Conservation (phyloP, 352 stramenopile genomes). For the Aphanomyces euteiches region DNA sequence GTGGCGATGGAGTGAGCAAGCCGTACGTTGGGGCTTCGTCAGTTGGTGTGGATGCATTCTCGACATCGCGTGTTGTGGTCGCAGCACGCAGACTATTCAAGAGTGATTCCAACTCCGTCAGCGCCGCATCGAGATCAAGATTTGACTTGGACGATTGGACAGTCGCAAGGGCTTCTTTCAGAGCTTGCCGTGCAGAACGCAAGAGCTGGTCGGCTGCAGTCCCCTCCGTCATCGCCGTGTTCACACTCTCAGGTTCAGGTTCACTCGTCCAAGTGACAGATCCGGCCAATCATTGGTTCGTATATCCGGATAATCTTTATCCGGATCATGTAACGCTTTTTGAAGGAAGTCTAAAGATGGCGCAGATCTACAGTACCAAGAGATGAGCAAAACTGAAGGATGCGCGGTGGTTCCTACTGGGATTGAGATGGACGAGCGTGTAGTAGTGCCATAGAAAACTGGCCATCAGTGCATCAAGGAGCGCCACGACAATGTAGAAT, state of each 20-base stretch:
- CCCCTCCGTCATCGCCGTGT: neutral
- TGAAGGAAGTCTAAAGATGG: neutral
- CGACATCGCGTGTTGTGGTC: no score
- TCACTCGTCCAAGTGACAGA: no score
- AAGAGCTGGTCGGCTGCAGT: neutral
- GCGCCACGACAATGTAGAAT: conserved; percentile 11
- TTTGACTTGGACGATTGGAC: neutral
- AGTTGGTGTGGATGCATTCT: no score
- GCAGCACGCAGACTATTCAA: neutral
- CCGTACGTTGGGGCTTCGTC: neutral
- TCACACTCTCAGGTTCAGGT: no score
- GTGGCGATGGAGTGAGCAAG: neutral
- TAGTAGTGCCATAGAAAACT: conserved; percentile 14
- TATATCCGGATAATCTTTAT: conserved; percentile 7
- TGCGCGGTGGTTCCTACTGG: neutral
- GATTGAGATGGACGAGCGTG: conserved; percentile 16
- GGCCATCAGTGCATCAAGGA: neutral
- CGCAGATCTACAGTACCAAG: neutral
- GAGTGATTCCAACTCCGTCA: neutral
- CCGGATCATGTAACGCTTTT: neutral
- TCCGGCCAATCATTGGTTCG: neutral
- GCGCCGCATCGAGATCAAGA: neutral
- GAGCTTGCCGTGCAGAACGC: neutral
- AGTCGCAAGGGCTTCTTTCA: neutral
- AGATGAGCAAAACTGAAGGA: neutral